Evolutionary conservation across 2,329 filamentous ascomycete species (phyloP).

Genomic region (Nigrospora sphaerica): DNA sequence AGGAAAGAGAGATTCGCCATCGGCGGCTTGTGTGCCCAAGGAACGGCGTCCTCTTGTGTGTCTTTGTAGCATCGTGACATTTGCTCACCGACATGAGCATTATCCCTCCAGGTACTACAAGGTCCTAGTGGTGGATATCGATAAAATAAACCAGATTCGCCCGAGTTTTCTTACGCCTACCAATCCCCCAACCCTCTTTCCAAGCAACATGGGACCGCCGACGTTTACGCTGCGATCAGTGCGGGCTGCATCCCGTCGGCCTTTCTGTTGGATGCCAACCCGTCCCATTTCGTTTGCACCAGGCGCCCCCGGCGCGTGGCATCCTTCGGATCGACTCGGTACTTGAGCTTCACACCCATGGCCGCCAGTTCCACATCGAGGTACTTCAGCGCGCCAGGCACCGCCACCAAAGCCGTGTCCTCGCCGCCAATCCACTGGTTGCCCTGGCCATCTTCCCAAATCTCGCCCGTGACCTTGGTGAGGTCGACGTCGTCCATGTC

Average conservation of each 20-base stretch:
- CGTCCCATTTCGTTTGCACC: conserved; percentile 28
- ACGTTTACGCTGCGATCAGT: conserved; percentile 14
- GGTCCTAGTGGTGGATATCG: too few species aligned
- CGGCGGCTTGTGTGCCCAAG: too few species aligned
- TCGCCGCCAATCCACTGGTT: conserved; percentile 81
- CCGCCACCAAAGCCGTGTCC: conserved; percentile 83
- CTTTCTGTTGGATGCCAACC: conserved; percentile 15
- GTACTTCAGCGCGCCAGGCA: conserved; percentile 88
- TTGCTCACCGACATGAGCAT: too few species aligned
- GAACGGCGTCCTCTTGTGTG: too few species aligned
- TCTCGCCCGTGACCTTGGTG: conserved; percentile 57
- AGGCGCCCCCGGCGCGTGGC: conserved; percentile 45
- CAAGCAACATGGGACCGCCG: too few species aligned
- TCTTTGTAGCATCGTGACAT: too few species aligned
- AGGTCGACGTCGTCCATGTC: conserved; percentile 50
- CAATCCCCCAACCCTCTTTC: too few species aligned
- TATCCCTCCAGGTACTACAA: too few species aligned
- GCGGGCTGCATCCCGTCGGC: conserved; percentile 11
- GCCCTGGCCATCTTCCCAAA: conserved; percentile 90
- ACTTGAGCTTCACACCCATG: conserved; percentile 95
- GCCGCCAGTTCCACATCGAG: conserved; percentile 91
- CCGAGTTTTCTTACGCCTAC: too few species aligned
- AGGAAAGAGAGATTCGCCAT: too few species aligned
- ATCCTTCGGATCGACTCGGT: conserved; percentile 60
- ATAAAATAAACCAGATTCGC: too few species aligned